Percentiles rank a stretch among this genome's conserved stretches.
Conservation (phyloP, 345 rosid genomes). For the Punica granatum region DNA sequence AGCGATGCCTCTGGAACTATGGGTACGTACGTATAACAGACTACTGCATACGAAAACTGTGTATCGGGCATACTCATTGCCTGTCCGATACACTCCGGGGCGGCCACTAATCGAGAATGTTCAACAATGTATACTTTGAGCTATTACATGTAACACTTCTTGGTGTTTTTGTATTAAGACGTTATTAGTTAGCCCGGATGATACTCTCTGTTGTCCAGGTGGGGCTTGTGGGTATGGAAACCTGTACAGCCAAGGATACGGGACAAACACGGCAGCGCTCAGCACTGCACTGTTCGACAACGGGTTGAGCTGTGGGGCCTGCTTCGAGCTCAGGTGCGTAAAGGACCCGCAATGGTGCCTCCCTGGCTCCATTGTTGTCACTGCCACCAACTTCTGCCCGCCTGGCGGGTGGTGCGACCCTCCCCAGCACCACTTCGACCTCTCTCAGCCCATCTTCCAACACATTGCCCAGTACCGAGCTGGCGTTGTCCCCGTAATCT, state of each 20-base stretch:
- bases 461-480: conserved; percentile 60
- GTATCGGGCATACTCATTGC: no score
- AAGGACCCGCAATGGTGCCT: conserved; percentile 76
- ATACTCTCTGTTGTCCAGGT: conserved; percentile 36
- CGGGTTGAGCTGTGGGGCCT: conserved; percentile 65
- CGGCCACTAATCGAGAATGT: no score
- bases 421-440: conserved; percentile 68
- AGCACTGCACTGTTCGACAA: conserved; percentile 61
- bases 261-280: conserved; percentile 61
- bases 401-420: conserved; percentile 89
- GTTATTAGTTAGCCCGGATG: no score
- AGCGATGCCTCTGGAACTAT: conserved; percentile 87
- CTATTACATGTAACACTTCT: no score
- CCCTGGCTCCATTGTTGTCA: conserved; percentile 54
- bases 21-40: conserved; percentile 52
- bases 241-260: conserved; percentile 64
- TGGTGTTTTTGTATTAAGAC: no score
- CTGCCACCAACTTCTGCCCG: conserved; percentile 81
- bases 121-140: no score
- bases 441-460: conserved; percentile 69
- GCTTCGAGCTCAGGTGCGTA: conserved; percentile 49
- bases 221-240: conserved; percentile 85
- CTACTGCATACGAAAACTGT: no score
- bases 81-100: no score
- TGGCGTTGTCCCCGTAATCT: conserved; percentile 63